Conservation (phyloP, 371 early-diverging fungal species). For the Rozella allomycis region DNA sequence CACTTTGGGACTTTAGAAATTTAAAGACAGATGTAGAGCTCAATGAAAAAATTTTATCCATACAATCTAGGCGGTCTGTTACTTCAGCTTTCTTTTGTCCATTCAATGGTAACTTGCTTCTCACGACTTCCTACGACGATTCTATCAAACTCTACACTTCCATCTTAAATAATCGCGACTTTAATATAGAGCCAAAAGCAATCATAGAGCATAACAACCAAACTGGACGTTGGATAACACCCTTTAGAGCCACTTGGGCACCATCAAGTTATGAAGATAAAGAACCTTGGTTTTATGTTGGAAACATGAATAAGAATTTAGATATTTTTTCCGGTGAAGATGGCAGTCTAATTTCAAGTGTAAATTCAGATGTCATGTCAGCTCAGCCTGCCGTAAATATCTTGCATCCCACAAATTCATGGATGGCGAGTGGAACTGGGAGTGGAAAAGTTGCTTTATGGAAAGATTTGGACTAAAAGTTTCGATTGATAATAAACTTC, state of each 20-base stretch:
- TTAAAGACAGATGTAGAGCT: too few species aligned
- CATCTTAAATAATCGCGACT: too few species aligned
- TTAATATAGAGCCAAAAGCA: too few species aligned
- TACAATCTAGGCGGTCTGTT: conserved; percentile 33
- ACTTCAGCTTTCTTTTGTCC: conserved; percentile 50
- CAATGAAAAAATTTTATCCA: conserved; percentile 14
- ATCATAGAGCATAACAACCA: conserved; percentile 38
- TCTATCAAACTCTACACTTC: conserved; percentile 5
- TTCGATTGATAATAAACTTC: too few species aligned
- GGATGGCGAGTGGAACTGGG: conserved; percentile 23
- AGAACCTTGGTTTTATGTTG: conserved; percentile 31
- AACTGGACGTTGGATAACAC: conserved; percentile 43
- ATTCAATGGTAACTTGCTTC: conserved; percentile 22
- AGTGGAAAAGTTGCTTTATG: conserved; percentile 22
- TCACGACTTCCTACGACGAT: conserved; percentile 14
- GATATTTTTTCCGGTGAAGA: conserved; percentile 31
- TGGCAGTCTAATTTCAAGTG: conserved; percentile 19
- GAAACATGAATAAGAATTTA: conserved; percentile 42
- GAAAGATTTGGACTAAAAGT: too few species aligned
- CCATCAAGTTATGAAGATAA: too few species aligned
- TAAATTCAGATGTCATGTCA: conserved; percentile 33
- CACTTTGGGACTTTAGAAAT: conserved; percentile 50
- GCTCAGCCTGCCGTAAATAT: conserved; percentile 41
- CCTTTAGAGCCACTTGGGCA: conserved; percentile 44
- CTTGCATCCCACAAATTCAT: conserved; percentile 32